A percentile compares a stretch with the other conserved stretches of the same genome.
Conservation (phyloP, 805 yeast species). For the Candida sakaeoensis region DNA sequence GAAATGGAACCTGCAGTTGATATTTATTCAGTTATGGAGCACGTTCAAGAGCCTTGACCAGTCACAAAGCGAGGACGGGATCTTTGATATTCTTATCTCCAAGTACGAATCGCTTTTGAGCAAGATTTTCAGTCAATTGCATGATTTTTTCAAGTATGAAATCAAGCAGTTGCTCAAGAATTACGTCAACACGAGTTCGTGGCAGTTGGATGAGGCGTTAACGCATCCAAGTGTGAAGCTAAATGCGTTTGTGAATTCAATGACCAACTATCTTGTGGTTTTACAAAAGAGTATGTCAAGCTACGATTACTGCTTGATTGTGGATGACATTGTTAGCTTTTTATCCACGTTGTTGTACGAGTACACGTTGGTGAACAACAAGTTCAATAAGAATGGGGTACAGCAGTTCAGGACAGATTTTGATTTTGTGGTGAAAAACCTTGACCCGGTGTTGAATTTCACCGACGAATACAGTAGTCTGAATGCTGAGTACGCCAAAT, state of each 20-base stretch:
- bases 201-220: slow-evolving; percentile 18
- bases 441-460: slow-evolving; percentile 13
- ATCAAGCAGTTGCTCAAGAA: slow-evolving; percentile 28
- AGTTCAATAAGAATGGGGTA: slow-evolving; percentile 29
- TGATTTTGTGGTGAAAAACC: slow-evolving; percentile 15
- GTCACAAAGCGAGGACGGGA: slow-evolving; percentile 14
- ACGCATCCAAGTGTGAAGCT: slow-evolving; percentile 21
- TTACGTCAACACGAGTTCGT: slow-evolving; percentile 34
- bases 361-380: slow-evolving; percentile 37
- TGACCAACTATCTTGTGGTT: slow-evolving; percentile 25
- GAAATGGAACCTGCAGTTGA: slow-evolving; percentile 36
- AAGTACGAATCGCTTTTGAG: slow-evolving; percentile 21
- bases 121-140: slow-evolving; percentile 20
- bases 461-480: slow-evolving; percentile 6
- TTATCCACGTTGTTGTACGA: slow-evolving; percentile 29
- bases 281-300: slow-evolving; percentile 21
- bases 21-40: slow-evolving; percentile 39
- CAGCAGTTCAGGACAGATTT: slow-evolving; percentile 32
- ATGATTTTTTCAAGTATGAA: slow-evolving; percentile 31
- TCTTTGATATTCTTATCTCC: slow-evolving; percentile 25
- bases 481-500: slow-evolving; percentile 22
- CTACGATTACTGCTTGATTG: slow-evolving; percentile 28
- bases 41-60: slow-evolving; percentile 17
- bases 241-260: slow-evolving; percentile 16
- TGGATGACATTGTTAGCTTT: slow-evolving; percentile 24